A percentile compares a stretch with the other conserved stretches of the same genome.
phyloP scores from a whole-genome alignment of 1,284 basidiomycete genomes.

The Athelia sp. region DNA sequence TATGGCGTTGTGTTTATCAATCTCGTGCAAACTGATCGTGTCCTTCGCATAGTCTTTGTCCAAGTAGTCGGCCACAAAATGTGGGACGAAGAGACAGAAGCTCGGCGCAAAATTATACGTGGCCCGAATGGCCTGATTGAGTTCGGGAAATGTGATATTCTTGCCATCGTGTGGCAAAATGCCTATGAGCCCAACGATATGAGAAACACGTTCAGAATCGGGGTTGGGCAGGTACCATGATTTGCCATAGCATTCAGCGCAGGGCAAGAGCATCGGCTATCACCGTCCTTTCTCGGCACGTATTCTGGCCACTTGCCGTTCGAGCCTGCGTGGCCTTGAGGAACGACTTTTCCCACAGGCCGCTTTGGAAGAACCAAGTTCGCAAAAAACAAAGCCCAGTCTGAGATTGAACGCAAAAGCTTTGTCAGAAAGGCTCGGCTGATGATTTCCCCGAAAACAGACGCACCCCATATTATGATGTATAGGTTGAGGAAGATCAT shows the following conservation, averaged over 20 bases:
- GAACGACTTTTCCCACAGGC: slow-evolving; percentile 48
- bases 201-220: background rate
- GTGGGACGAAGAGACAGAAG: slow-evolving; percentile 61
- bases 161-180: slow-evolving; percentile 63
- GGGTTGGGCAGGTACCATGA: slow-evolving; percentile 44
- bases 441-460: too few species aligned
- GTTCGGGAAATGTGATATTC: slow-evolving; percentile 60
- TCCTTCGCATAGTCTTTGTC: slow-evolving; percentile 50
- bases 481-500: slow-evolving; percentile 25
- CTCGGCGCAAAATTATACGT: slow-evolving; percentile 67
- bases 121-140: slow-evolving; percentile 38
- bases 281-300: slow-evolving; percentile 47
- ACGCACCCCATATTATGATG: slow-evolving; percentile 49
- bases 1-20: slow-evolving; percentile 70
- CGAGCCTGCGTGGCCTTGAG: slow-evolving; percentile 49
- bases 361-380: slow-evolving; percentile 52
- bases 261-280: slow-evolving; percentile 67
- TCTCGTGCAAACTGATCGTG: slow-evolving; percentile 57
- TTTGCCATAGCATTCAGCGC: slow-evolving; percentile 73
- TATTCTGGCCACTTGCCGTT: slow-evolving; percentile 71
- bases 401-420: too few species aligned
- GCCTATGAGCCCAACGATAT: slow-evolving; percentile 33
- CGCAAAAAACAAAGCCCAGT: too few species aligned
- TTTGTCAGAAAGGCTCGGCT: too few species aligned
- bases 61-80: slow-evolving; percentile 38